A percentile compares a stretch with the other conserved stretches of the same genome.
phyloP scores from a whole-genome alignment of 805 yeast species.

The Peterozyma xylosa region DNA sequence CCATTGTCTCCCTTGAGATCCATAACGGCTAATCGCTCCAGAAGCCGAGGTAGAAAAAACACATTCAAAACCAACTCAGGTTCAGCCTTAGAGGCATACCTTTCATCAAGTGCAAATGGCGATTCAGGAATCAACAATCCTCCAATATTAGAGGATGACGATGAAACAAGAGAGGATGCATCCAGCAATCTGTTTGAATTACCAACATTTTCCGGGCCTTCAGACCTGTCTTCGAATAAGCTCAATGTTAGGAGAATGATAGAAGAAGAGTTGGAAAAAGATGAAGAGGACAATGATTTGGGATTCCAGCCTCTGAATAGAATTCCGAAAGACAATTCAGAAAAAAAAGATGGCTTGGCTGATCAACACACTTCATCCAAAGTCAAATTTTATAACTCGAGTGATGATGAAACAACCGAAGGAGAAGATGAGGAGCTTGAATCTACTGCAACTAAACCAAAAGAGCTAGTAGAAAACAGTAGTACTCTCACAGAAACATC shows the following conservation, averaged over 20 bases:
- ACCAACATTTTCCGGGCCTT: slow-evolving; percentile 1
- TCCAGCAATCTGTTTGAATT: slow-evolving; percentile 5
- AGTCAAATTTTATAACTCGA: slow-evolving; percentile 12
- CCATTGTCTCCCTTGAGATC: slow-evolving; percentile 2
- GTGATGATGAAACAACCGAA: slow-evolving; percentile 21
- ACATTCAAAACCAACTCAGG: not conserved
- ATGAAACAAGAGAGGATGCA: slow-evolving; percentile 4
- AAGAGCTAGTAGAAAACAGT: not conserved
- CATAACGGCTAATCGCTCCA: not conserved
- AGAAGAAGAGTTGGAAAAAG: slow-evolving; percentile 8
- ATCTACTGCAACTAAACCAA: slow-evolving; percentile 1
- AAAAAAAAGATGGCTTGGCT: not conserved
- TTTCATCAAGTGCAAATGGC: not conserved
- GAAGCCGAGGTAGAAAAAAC: slow-evolving; percentile 6
- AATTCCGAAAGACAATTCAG: not conserved
- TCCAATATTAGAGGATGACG: slow-evolving; percentile 9
- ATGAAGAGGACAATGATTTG: not conserved
- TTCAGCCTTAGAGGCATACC: slow-evolving; percentile 1
- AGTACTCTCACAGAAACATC: slow-evolving; percentile 1
- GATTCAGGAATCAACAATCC: slow-evolving; percentile 6
- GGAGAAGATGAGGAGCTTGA: slow-evolving; percentile 4
- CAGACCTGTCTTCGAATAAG: not conserved
- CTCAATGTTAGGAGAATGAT: slow-evolving; percentile 3
- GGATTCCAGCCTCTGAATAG: not conserved
- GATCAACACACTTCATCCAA: not conserved